Conservation (phyloP, 768 basidiomycete genomes). For the Roridomyces roridus region DNA sequence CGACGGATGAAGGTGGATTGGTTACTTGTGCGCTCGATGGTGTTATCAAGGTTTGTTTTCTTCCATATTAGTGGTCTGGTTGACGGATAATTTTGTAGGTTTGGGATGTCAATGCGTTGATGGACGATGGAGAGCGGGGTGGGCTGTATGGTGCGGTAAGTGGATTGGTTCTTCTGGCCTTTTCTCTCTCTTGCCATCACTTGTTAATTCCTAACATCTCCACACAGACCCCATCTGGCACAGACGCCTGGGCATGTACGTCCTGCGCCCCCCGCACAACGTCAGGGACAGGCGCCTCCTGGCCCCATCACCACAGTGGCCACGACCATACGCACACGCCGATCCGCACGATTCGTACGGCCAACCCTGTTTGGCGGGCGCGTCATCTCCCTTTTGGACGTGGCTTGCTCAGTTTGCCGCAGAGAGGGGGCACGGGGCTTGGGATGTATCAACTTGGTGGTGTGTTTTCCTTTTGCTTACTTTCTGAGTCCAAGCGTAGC, state of each 20-base stretch:
- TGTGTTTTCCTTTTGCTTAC: not conserved
- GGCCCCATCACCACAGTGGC: not conserved
- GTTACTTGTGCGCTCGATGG: conserved; percentile 96
- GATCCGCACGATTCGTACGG: conserved; percentile 64
- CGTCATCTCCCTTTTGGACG: conserved; percentile 90
- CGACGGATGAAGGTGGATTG: conserved; percentile 73
- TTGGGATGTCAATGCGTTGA: conserved; percentile 8
- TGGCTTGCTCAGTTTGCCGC: conserved; percentile 87
- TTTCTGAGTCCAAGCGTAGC: too few species aligned
- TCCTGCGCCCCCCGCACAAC: conserved; percentile 2
- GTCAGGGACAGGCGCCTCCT: not conserved
- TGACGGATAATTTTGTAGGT: not conserved
- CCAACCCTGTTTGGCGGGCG: conserved; percentile 95
- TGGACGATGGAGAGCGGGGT: not conserved
- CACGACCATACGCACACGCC: conserved; percentile 40
- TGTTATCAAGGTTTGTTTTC: conserved; percentile 89
- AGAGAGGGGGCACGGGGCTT: conserved; percentile 82
- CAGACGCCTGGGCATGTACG: conserved; percentile 3
- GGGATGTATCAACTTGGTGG: conserved; percentile 76
- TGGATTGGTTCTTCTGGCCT: not conserved
- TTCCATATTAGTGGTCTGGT: not conserved
- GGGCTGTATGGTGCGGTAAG: not conserved
- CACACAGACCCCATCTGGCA: not conserved
- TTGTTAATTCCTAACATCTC: too few species aligned
- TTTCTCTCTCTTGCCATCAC: not conserved